Evolutionary conservation across 306 rosid species (phyloP), one percentile per base, ranked within the genome.

Genomic region (Arachis stenosperma): DNA sequence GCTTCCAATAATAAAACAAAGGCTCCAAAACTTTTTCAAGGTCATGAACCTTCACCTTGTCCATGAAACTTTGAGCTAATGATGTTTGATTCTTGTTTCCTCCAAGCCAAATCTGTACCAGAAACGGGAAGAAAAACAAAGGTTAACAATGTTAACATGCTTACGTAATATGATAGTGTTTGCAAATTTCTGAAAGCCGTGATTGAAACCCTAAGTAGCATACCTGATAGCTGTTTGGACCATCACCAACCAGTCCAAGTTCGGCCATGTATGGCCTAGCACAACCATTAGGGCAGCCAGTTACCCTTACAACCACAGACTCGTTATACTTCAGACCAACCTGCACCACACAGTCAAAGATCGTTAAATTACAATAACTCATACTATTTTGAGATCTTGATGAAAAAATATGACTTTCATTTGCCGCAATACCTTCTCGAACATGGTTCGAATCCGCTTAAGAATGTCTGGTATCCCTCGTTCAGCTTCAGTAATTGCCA

Each of bases 251-350:
- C 59, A 95, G 64, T 72, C 99, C 99, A 81, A 95, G 97, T 78
- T 95, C 99, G 60, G 98, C 99, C 99, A 91, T 91, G 85, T 95
- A 91, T 37, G 99, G 98, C 78, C 93, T 87, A 71, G 97, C 98
- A 75, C 98, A 95, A 72, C 99, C 96, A 40, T 95, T 91, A 8
- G 99, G 96, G 83, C 99, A 95, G 51, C 98, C 98, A 74, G 99
- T 95, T 71, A 91, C 69, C 85, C 99, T 89, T 71, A 95, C 81
- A 71, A 95, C 98, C 5, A 95, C 84, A 73, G 92, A 91, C 78
- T 95, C 98, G 4, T 59, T 91, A 85, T 90, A 91, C 90, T 85
- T 90, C 52, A 95, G 85, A 76, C 99, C 99, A 75, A 95, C 98
- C 97, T 91, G 89, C 73, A 84, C 71, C 51, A 65, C 65, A 52